Conservation (phyloP, 306 rosid genomes). For the Begonia loranthoides region DNA sequence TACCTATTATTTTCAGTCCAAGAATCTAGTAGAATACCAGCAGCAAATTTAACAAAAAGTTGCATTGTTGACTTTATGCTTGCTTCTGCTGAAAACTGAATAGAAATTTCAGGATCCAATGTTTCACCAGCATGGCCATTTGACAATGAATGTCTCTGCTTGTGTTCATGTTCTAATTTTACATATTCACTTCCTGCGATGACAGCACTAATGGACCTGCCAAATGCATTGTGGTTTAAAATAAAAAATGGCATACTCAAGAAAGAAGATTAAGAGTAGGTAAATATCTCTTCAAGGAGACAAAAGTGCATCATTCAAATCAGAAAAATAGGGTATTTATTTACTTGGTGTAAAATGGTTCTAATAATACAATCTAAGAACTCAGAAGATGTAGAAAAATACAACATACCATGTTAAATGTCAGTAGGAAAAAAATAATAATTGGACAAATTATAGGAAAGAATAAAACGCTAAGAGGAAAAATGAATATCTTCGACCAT, state of each 20-base stretch:
- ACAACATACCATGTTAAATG: too few species aligned
- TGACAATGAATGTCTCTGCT: constrained; percentile 46
- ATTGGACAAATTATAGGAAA: too few species aligned
- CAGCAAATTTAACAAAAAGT: constrained; percentile 73
- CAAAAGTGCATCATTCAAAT: too few species aligned
- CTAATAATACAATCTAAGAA: too few species aligned
- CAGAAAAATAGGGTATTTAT: too few species aligned
- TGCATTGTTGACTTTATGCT: constrained; percentile 84
- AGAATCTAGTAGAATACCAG: constrained; percentile 70
- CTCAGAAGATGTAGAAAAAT: too few species aligned
- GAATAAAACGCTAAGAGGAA: too few species aligned
- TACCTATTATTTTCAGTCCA: constrained; percentile 79
- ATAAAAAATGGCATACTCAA: not conserved
- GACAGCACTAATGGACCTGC: constrained; percentile 93
- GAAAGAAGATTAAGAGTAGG: too few species aligned
- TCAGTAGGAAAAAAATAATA: too few species aligned
- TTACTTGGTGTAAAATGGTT: too few species aligned
- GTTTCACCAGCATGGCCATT: constrained; percentile 54
- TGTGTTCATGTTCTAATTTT: constrained; percentile 76
- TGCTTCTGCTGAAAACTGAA: constrained; percentile 61
- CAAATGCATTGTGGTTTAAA: constrained; percentile 4
- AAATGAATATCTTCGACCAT: too few species aligned
- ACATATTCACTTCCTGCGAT: constrained; percentile 86
- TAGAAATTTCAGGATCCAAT: constrained; percentile 45
- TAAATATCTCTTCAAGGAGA: too few species aligned